phyloP scores from a whole-genome alignment of 192 early-diverging fungal genomes.

The Powellomyces hirtus region DNA sequence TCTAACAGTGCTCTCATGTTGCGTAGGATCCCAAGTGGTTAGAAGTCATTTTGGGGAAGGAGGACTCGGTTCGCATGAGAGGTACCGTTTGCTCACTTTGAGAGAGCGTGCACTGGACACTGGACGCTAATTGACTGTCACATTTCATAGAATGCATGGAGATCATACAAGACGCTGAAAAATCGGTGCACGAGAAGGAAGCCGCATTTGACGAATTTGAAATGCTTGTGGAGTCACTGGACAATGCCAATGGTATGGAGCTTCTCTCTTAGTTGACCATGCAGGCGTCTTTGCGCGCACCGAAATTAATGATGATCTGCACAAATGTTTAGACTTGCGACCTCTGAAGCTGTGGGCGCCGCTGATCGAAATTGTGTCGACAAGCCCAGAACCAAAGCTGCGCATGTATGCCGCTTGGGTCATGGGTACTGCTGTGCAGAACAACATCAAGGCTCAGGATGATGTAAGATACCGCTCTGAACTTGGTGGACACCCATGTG shows the following conservation, averaged over 20 bases:
- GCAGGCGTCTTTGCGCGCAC: neutral
- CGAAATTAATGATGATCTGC: neutral
- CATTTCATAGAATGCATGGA: conserved; percentile 65
- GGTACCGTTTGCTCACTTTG: conserved; percentile 39
- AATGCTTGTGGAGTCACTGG: conserved; percentile 77
- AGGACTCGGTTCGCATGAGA: conserved; percentile 82
- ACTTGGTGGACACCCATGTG: too few species aligned
- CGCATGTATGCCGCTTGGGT: conserved; percentile 83
- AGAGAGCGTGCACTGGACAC: too few species aligned
- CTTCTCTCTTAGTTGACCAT: too few species aligned
- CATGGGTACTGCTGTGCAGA: conserved; percentile 89
- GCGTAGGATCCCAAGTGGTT: conserved; percentile 78
- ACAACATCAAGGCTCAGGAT: conserved; percentile 82
- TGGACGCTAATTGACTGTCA: too few species aligned
- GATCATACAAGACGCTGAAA: conserved; percentile 56
- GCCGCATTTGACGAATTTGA: conserved; percentile 92
- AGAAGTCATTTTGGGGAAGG: conserved; percentile 91
- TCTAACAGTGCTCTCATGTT: too few species aligned
- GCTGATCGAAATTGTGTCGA: conserved; percentile 54
- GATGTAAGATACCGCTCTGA: too few species aligned
- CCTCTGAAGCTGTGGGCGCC: conserved; percentile 88
- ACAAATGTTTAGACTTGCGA: conserved; percentile 61
- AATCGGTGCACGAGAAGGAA: conserved; percentile 64
- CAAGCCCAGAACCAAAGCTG: conserved; percentile 44
- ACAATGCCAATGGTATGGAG: conserved; percentile 76